A percentile compares a stretch with the other conserved stretches of the same genome.
Conservation (phyloP, 2,329 filamentous ascomycete genomes). For the Bipolaris cookei region DNA sequence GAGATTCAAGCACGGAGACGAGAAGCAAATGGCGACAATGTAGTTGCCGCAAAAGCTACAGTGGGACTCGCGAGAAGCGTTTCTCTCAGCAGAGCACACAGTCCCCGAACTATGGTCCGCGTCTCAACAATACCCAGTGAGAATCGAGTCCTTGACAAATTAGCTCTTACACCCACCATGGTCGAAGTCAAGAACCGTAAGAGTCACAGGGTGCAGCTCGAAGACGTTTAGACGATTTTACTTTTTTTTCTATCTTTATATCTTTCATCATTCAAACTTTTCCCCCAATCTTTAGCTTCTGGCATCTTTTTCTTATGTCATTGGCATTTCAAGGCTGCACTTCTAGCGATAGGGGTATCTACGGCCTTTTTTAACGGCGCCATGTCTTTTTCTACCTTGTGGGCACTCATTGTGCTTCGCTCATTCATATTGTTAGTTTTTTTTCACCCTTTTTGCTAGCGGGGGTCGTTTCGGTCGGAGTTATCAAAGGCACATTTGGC, state of each 20-base stretch:
- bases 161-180: constrained; percentile 44
- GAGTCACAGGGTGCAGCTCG: constrained; percentile 46
- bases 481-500: not conserved
- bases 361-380: not conserved
- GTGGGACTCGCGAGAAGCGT: constrained; percentile 44
- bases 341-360: constrained; percentile 4
- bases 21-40: constrained; percentile 5
- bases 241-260: constrained; percentile 6
- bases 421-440: constrained; percentile 1
- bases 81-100: constrained; percentile 40
- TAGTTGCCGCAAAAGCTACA: constrained; percentile 26
- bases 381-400: constrained; percentile 10
- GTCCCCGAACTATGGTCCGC: constrained; percentile 28
- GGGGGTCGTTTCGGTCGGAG: constrained; percentile 10
- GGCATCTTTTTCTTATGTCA: constrained; percentile 2
- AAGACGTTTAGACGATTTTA: constrained; percentile 34
- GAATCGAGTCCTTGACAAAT: constrained; percentile 36
- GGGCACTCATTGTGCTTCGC: constrained; percentile 4
- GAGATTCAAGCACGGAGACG: constrained; percentile 12
- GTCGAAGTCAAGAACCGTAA: constrained; percentile 47
- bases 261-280: not conserved
- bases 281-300: not conserved
- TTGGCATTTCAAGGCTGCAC: not conserved
- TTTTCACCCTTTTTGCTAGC: not conserved
- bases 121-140: constrained; percentile 14